Base-by-base conservation (phyloP, 2,329 filamentous ascomycete genomes). In the Fusarium brachygibbosum region DNA sequence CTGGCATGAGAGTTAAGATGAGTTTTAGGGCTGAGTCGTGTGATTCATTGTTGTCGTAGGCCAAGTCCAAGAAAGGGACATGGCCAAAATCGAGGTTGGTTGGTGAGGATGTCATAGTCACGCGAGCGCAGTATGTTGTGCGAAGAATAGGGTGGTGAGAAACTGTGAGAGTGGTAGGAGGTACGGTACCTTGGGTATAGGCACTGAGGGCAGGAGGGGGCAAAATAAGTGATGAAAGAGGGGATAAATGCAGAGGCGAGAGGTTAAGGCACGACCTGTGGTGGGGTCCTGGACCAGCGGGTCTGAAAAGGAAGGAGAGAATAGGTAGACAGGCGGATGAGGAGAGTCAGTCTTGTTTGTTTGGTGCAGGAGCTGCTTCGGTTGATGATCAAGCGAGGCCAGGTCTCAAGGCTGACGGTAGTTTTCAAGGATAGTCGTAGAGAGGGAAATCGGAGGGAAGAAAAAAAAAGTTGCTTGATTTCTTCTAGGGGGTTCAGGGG, bases 21-120 rank as follows among this genome's bases (percentile, higher is more conserved):
- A 99, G 88, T 69, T 87, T 87, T 66, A 92, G 85, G 54, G 94
- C 95, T 21, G 95, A 97, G 60, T 88, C 85, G 69, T 95, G 88
- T 31, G 92, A 91, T 77, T 97, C 89, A 71, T 87, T 83, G 79
- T 88, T 89, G 79, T 93, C 90, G 85, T 97, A 98, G 72, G 86
- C 87, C 66, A 95, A 86, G 56, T 93, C 87, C 61, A 98, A 92
- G 81, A 86, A 86, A 73, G 82, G 87, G 60, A 90, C 82, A 67
- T 84, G 79, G 74, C 79, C 80, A 63, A 82, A 75, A 58, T 77
- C 74, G 71, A 73, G 75, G 63, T 75, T 76, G 60, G 70, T 55
- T 53, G 71, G 66, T 40, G 78, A 78, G 40, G 79, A 73, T 54
- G 78, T 75, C 79, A 81, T 81, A 70, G 53, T 74, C 68, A 68